Evolutionary conservation across 805 yeast species (phyloP), one percentile per base, ranked within the genome.

Genomic region (Schizosaccharomyces cryophilus): DNA sequence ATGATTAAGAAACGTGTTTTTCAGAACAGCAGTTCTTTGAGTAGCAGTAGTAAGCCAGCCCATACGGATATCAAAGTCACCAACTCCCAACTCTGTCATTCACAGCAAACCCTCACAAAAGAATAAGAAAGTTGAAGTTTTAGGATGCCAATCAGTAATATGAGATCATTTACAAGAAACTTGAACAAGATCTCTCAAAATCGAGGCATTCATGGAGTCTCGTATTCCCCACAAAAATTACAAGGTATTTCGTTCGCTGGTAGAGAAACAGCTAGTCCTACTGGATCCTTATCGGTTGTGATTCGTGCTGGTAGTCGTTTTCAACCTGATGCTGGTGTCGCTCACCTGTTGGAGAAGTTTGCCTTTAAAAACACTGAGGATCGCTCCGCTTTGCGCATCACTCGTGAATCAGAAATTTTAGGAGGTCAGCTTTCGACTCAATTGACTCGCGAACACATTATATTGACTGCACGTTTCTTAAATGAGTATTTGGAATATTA

Each of bases 351-450:
- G 69, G 80, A 90, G 69, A 80, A 87, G 73, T 88, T 81, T 73
- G 84, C 83, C 68, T 93, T 84, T 77, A 68, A 70, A 71, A 83
- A 85, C 78, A 87, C 95, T 62, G 77, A 77, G 64, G 72, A 80
- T 67, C 87, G 87, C 73, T 84, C 96, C 21, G 95, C 93, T 29
- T 78, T 93, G 71, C 85, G 97, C 77, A 78, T 89, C 69, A 85
- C 88, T 70, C 85, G 98, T 75, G 98, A 93, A 76, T 76, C 89
- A 60, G 98, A 90, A 76, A 80, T 93, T 66, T 78, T 90, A 66
- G 97, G 98, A 66, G 97, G 95, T 71, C 74, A 73, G 63, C 80
- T 87, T 73, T 70, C 78, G 60, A 76, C 95, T 56, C 68, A 70
- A 62, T 83, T 87, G 67, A 81, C 85, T 72, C 84, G 96, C 77